A percentile compares a stretch with the other conserved stretches of the same genome.
Conservation (phyloP, 1,139 yeast genomes). For the Meyerozyma guilliermondii region DNA sequence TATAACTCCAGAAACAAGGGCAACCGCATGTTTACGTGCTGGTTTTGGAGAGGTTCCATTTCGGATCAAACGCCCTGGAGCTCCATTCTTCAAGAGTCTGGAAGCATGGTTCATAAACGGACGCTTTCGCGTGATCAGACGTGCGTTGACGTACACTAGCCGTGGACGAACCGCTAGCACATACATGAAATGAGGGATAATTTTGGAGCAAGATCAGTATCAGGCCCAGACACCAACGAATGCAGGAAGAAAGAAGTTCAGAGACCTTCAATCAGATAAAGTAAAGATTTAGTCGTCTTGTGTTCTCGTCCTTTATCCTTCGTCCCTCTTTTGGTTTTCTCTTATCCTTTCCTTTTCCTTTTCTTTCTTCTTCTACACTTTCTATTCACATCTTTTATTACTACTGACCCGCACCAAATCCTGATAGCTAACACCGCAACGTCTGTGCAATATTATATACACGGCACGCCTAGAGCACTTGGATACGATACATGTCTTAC, state of each 20-base stretch:
- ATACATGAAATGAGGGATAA: neutral
- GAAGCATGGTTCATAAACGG: neutral
- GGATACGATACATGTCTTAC: slow-evolving; percentile 22
- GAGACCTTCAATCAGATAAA: too few species aligned
- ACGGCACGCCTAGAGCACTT: slow-evolving; percentile 62
- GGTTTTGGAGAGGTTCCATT: slow-evolving; percentile 3
- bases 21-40: slow-evolving; percentile 31
- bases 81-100: neutral
- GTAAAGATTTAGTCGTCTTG: too few species aligned
- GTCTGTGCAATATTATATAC: slow-evolving; percentile 45
- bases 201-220: neutral
- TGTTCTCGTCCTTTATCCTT: too few species aligned
- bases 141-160: slow-evolving; percentile 1
- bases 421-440: slow-evolving; percentile 63
- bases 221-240: neutral
- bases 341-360: neutral
- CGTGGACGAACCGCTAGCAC: slow-evolving; percentile 1
- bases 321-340: too few species aligned
- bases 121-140: neutral
- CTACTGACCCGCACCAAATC: slow-evolving; percentile 26
- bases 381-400: neutral
- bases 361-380: neutral
- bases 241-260: too few species aligned
- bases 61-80: neutral
- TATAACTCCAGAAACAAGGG: slow-evolving; percentile 40